Percentiles rank a stretch among this genome's conserved stretches.
Conservation (phyloP, 805 yeast species). For the Teunomyces lycoperdinae region DNA sequence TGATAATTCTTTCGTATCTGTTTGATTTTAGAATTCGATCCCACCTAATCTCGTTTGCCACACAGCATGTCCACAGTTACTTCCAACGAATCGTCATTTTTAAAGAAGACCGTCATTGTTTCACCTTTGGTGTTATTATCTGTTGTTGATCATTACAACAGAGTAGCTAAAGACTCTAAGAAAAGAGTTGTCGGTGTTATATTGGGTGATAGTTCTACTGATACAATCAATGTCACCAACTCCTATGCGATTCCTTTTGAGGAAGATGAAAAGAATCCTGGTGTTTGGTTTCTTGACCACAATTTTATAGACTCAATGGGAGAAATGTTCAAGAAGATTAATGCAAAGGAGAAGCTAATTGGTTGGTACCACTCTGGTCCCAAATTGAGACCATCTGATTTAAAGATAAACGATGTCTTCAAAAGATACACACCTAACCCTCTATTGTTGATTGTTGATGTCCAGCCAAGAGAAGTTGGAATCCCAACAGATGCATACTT, state of each 20-base stretch:
- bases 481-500: slow-evolving; percentile 94
- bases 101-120: slow-evolving; percentile 68
- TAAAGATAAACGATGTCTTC: slow-evolving; percentile 85
- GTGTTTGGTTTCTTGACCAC: slow-evolving; percentile 96
- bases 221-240: slow-evolving; percentile 73
- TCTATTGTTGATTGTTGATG: slow-evolving; percentile 85
- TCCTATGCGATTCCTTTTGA: slow-evolving; percentile 97
- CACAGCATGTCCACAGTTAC: slow-evolving; percentile 19
- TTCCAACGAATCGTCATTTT: slow-evolving; percentile 37
- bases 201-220: slow-evolving; percentile 70
- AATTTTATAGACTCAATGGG: slow-evolving; percentile 95
- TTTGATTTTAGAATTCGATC: background rate
- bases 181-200: slow-evolving; percentile 94
- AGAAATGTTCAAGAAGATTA: slow-evolving; percentile 96
- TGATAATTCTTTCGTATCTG: background rate
- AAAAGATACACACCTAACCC: slow-evolving; percentile 81
- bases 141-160: slow-evolving; percentile 91
- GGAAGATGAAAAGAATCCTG: slow-evolving; percentile 88
- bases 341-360: slow-evolving; percentile 91
- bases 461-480: slow-evolving; percentile 78
- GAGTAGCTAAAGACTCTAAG: slow-evolving; percentile 67
- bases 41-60: slow-evolving; percentile 1
- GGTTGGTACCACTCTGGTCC: slow-evolving; percentile 99
- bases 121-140: slow-evolving; percentile 94
- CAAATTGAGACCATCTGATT: slow-evolving; percentile 79